A percentile compares a stretch with the other conserved stretches of the same genome.
Evolutionary conservation across 1,139 yeast genomes (phyloP).

Genomic region (Yamadazyma sp.): DNA sequence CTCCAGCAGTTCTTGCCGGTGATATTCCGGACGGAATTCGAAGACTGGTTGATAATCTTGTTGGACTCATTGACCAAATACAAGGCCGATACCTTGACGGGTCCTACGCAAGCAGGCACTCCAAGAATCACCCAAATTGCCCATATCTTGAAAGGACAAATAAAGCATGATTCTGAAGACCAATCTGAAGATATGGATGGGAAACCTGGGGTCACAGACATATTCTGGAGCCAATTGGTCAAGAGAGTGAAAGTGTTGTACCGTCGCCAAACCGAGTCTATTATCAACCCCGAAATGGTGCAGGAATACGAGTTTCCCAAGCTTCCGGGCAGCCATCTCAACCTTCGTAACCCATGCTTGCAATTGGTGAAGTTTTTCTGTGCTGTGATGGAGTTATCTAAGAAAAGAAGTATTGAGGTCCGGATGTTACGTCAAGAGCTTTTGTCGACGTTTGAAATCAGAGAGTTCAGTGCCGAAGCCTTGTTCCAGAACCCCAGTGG

Average conservation of each 20-base stretch:
- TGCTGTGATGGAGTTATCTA: conserved; percentile 70
- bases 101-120: conserved; percentile 42
- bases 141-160: conserved; percentile 49
- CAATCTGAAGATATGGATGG: conserved; percentile 31
- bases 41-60: conserved; percentile 80
- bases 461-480: conserved; percentile 82
- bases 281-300: conserved; percentile 63
- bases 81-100: conserved; percentile 44
- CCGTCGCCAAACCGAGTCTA: conserved; percentile 70
- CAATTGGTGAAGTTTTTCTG: conserved; percentile 77
- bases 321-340: conserved; percentile 67
- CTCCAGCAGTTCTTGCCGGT: conserved; percentile 72
- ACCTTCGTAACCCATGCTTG: conserved; percentile 68
- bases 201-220: conserved; percentile 42
- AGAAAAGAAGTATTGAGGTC: conserved; percentile 66
- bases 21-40: conserved; percentile 77
- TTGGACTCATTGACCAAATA: conserved; percentile 66
- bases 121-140: conserved; percentile 69
- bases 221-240: conserved; percentile 62
- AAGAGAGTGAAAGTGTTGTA: conserved; percentile 67
- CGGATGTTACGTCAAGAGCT: conserved; percentile 75
- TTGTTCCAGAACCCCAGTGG: conserved; percentile 76
- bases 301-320: conserved; percentile 70
- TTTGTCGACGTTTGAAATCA: conserved; percentile 68
- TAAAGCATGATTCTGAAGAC: conserved; percentile 32